Evolutionary conservation across 2,329 filamentous ascomycete species (phyloP).

Genomic region (Alternaria brassicae): DNA sequence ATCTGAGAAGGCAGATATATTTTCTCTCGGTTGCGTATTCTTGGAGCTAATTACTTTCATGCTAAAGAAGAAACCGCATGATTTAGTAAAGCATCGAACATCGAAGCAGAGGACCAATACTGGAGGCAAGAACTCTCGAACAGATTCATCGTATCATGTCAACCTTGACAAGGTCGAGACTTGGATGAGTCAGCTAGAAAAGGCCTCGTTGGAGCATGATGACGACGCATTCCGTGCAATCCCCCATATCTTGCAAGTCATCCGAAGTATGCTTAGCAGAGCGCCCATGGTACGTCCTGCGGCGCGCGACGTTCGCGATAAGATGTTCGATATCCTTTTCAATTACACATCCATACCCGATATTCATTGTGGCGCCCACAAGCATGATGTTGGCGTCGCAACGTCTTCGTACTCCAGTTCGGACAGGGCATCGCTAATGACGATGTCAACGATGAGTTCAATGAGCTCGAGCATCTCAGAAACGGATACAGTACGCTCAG

Average conservation of each 20-base stretch:
- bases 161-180: conserved; percentile 72
- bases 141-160: conserved; percentile 75
- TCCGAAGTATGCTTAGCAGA: conserved; percentile 53
- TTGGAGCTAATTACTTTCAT: conserved; percentile 74
- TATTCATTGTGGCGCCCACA: conserved; percentile 47
- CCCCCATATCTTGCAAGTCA: conserved; percentile 51
- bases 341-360: conserved; percentile 41
- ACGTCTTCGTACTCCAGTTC: conserved; percentile 36
- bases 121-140: conserved; percentile 60
- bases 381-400: conserved; percentile 37
- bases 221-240: conserved; percentile 51
- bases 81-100: conserved; percentile 71
- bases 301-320: conserved; percentile 52
- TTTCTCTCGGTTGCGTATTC: conserved; percentile 75
- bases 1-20: conserved; percentile 67
- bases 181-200: conserved; percentile 70
- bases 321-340: conserved; percentile 42
- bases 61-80: conserved; percentile 70
- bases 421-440: conserved; percentile 37
- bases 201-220: conserved; percentile 59
- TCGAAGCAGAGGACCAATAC: conserved; percentile 65
- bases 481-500: conserved; percentile 40
- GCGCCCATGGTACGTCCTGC: conserved; percentile 52
- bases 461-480: conserved; percentile 36
- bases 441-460: conserved; percentile 41